A percentile compares a stretch with the other conserved stretches of the same genome.
These are phyloP conservation scores for Nitzschia sp. DNA, from an alignment of 108 stramenopile genomes.

Conservation along the genomic window DNA sequence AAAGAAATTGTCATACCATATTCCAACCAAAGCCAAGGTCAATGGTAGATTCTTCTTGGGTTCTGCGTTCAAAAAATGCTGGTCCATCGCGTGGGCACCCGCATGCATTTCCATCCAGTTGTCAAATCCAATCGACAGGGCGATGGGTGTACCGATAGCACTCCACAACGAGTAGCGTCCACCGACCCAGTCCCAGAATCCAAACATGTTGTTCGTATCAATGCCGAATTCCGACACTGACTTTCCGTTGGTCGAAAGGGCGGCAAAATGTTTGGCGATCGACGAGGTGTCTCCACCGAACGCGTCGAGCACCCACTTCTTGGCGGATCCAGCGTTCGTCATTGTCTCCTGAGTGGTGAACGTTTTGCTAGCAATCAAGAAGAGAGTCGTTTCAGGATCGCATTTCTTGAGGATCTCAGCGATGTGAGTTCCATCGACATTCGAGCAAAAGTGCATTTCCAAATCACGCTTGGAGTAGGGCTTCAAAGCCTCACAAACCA, in stretches of 20 bases:
- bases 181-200: constrained; percentile 99
- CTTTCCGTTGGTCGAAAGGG: constrained; percentile 68
- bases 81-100: constrained; percentile 98
- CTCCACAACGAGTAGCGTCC: constrained; percentile 93
- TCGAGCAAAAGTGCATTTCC: constrained; percentile 93
- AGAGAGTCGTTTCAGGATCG: constrained; percentile 87
- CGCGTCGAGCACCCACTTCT: constrained; percentile 84
- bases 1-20: constrained; percentile 99
- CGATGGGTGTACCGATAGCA: constrained; percentile 90
- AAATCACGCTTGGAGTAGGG: constrained; percentile 86
- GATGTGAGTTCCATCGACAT: constrained; percentile 96
- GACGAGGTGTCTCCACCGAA: constrained; percentile 66
- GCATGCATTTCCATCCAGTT: constrained; percentile 91
- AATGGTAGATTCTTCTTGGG: constrained; percentile 93
- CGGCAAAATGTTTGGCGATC: constrained; percentile 94
- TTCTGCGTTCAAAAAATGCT: constrained; percentile 94
- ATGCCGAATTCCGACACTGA: constrained; percentile 89
- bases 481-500: constrained; percentile 94
- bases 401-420: constrained; percentile 85
- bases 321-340: constrained; percentile 95
- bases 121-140: constrained; percentile 89
- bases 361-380: constrained; percentile 94
- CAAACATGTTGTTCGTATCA: constrained; percentile 94
- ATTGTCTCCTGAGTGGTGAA: constrained; percentile 99
- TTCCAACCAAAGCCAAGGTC: constrained; percentile 91